Evolutionary conservation across 2,329 filamentous ascomycete genomes (phyloP).

Genomic region (Colletotrichum liriopes): DNA sequence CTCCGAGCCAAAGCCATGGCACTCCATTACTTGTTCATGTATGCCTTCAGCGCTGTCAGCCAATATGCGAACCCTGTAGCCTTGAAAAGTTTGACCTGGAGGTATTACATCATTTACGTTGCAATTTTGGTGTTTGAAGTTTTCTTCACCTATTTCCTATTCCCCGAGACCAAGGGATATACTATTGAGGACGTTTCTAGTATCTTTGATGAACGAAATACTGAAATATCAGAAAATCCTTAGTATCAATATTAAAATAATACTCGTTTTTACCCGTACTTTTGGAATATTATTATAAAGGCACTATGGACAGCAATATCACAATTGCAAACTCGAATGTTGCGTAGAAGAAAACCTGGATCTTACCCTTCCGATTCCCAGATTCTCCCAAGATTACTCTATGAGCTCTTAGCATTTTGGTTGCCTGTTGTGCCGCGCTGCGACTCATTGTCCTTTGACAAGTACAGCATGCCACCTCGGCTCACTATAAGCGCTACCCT

Average conservation of each 20-base stretch:
- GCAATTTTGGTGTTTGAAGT: constrained; percentile 62
- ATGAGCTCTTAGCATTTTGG: too few species aligned
- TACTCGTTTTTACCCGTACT: not conserved
- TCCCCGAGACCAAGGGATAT: constrained; percentile 67
- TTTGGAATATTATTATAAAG: not conserved
- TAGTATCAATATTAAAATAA: accelerated
- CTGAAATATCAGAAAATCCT: not conserved
- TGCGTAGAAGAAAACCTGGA: too few species aligned
- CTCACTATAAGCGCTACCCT: too few species aligned
- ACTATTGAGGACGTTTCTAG: constrained; percentile 70
- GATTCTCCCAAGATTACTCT: too few species aligned
- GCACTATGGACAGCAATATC: too few species aligned
- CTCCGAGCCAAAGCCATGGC: constrained; percentile 66
- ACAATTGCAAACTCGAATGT: too few species aligned
- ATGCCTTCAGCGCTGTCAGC: constrained; percentile 48
- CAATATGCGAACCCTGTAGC: constrained; percentile 66
- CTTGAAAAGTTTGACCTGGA: constrained; percentile 64
- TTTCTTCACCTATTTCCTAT: constrained; percentile 58
- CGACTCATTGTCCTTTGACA: too few species aligned
- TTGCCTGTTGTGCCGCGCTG: too few species aligned
- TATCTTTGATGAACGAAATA: constrained; percentile 59
- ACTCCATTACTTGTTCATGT: constrained; percentile 47
- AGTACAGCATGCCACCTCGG: too few species aligned
- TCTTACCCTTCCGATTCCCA: too few species aligned
- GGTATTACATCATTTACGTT: constrained; percentile 72